These are phyloP conservation scores for Xylariales sp. DNA, from an alignment of 2,329 filamentous ascomycete genomes.

Conservation along the genomic window DNA sequence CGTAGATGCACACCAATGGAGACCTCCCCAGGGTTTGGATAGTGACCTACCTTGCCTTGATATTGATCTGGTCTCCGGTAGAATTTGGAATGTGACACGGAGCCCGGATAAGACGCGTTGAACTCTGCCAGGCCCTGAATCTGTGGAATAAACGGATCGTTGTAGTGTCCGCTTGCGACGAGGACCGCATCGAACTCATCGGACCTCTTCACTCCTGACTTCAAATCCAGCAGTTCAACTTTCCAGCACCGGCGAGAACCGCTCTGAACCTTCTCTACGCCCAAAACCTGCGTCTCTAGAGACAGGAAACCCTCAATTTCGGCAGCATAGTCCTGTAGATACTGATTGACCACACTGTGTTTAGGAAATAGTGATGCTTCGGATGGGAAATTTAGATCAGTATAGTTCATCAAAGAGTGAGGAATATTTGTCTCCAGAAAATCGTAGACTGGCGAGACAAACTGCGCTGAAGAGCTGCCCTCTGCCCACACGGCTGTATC, in stretches of 20 bases:
- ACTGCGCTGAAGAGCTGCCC: conserved; percentile 34
- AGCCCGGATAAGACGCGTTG: conserved; percentile 41
- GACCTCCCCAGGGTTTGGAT: too few species aligned
- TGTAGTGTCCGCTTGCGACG: conserved; percentile 60
- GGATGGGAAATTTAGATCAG: conserved; percentile 54
- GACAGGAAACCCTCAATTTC: conserved; percentile 4
- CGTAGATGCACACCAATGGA: too few species aligned
- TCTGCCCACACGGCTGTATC: conserved; percentile 39
- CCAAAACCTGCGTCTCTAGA: not conserved
- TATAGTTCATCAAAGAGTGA: conserved; percentile 65
- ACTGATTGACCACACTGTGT: conserved; percentile 58
- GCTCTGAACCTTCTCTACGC: not conserved
- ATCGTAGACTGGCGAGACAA: conserved; percentile 69
- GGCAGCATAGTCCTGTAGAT: conserved; percentile 59
- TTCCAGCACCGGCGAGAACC: conserved; percentile 40
- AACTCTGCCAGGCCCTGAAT: conserved; percentile 52
- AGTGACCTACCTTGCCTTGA: conserved; percentile 28
- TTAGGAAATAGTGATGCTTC: conserved; percentile 62
- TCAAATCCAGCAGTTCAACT: conserved; percentile 30
- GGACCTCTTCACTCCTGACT: conserved; percentile 13
- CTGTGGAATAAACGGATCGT: conserved; percentile 53
- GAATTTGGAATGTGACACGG: conserved; percentile 62
- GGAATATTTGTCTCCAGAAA: conserved; percentile 74
- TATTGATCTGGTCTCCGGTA: conserved; percentile 47
- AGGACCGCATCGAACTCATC: conserved; percentile 58